phyloP scores from a whole-genome alignment of 768 basidiomycete genomes.

The Leccinum olivaceopallidum region DNA sequence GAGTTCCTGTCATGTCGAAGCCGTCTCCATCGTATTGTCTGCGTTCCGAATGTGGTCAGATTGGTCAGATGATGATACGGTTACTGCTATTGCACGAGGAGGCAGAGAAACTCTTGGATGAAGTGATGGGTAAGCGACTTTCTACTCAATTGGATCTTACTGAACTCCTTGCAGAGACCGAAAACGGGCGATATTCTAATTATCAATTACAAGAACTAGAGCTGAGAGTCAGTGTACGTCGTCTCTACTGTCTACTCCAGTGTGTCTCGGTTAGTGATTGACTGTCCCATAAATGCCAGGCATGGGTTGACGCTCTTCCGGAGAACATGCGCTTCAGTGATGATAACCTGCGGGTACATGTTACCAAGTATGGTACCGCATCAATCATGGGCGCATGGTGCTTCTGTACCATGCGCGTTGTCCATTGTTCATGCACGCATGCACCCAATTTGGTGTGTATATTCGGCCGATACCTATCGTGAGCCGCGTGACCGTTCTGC shows the following conservation, averaged over 20 bases:
- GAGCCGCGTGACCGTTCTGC: neutral
- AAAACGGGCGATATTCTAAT: slow-evolving; percentile 30
- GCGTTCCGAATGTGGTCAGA: slow-evolving; percentile 62
- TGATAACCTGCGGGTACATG: slow-evolving; percentile 65
- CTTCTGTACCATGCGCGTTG: slow-evolving; percentile 71
- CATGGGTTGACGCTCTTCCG: slow-evolving; percentile 67
- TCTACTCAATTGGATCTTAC: neutral
- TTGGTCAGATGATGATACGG: slow-evolving; percentile 48
- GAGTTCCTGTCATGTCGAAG: slow-evolving; percentile 62
- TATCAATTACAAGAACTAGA: slow-evolving; percentile 43
- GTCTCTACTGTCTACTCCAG: neutral
- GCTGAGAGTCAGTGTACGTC: slow-evolving; percentile 40
- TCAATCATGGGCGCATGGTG: slow-evolving; percentile 82
- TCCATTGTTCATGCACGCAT: slow-evolving; percentile 68
- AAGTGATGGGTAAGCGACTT: slow-evolving; percentile 45
- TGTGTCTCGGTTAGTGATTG: slow-evolving; percentile 6
- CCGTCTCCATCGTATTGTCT: slow-evolving; percentile 41
- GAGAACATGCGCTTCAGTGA: slow-evolving; percentile 71
- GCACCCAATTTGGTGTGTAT: slow-evolving; percentile 63
- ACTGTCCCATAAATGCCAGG: slow-evolving; percentile 35
- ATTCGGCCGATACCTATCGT: slow-evolving; percentile 2
- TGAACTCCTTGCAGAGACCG: slow-evolving; percentile 3
- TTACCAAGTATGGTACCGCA: slow-evolving; percentile 77
- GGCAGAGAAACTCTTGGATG: slow-evolving; percentile 57
- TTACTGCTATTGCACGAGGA: slow-evolving; percentile 63